Base-by-base conservation (phyloP, 2,329 filamentous ascomycete species). In the Juglanconis juglandina region DNA sequence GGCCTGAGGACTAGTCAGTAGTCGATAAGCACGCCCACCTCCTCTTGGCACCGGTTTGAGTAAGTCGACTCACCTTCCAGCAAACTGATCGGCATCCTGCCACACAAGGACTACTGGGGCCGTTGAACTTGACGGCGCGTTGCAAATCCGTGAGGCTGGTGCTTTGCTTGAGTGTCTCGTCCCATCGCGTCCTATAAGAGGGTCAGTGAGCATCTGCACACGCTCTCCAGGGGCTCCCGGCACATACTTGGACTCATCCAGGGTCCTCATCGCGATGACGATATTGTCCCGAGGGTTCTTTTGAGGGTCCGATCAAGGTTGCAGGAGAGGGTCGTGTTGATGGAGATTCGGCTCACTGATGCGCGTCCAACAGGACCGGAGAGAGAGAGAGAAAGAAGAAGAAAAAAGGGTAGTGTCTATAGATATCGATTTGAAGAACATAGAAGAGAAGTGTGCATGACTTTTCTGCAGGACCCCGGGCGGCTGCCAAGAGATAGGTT, bases 81-180 rank as follows among this genome's bases (percentile, higher is more conserved):
- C 90, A 96, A 42, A 96, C 83, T 3, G 94, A 97, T 59, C 93
- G 87, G 65, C 92, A 85, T 13, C 91, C 92, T 51, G 86, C 79
- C 56, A 87, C 76, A 71, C 89, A 92, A 53, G 88, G 86, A 68
- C 83, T 89, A 10, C 73, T 73, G 14, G 81, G 73, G 17, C 83
- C 82, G 67, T 86, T 82, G 64, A 82, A 76, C 71, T 81, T 85
- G 56, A 91, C 81, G n/a, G 86, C 85, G 65, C 79, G 79, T 73
- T 84, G 86, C 58, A 92, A 77, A 62, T 87, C 82, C n/a, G 76
- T 75, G 61, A 89, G 76, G 68, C 80, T 83, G 58, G 79, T 77
- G 66, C 82, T 81, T 68, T 85, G 78, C 66, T 76, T 77, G 69
- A 86, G 81, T 42, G 88, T 86, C 67, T 81, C 78, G 68, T 84